A percentile compares a stretch with the other conserved stretches of the same genome.
Conservation (phyloP, 2,329 filamentous ascomycete species). For the Mycogone perniciosa region DNA sequence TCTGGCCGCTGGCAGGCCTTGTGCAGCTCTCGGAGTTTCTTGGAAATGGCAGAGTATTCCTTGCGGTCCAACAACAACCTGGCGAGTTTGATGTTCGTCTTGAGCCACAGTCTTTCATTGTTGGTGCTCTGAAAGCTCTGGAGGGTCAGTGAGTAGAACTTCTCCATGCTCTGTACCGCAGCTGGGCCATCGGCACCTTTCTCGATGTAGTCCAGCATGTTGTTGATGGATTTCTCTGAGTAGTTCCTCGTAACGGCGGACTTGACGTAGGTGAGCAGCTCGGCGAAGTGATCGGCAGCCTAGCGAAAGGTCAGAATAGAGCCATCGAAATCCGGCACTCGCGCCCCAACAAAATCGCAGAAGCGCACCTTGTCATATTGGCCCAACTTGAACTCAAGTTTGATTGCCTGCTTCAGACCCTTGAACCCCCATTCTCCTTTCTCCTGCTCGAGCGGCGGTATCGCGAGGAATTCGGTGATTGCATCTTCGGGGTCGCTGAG, state of each 20-base stretch:
- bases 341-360: neutral
- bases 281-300: slow-evolving; percentile 87
- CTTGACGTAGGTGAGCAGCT: slow-evolving; percentile 95
- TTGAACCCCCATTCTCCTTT: slow-evolving; percentile 99
- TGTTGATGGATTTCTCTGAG: slow-evolving; percentile 98
- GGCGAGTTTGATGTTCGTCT: slow-evolving; percentile 95
- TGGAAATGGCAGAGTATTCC: slow-evolving; percentile 72
- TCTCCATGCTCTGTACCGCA: slow-evolving; percentile 75
- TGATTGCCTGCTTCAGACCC: slow-evolving; percentile 94
- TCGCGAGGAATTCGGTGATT: slow-evolving; percentile 84
- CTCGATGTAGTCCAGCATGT: slow-evolving; percentile 97
- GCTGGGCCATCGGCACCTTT: slow-evolving; percentile 70
- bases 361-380: slow-evolving; percentile 67
- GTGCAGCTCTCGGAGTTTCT: slow-evolving; percentile 84
- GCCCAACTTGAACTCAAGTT: slow-evolving; percentile 90
- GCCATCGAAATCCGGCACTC: neutral
- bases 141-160: slow-evolving; percentile 90
- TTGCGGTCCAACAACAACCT: slow-evolving; percentile 87
- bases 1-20: slow-evolving; percentile 81
- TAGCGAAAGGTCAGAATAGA: slow-evolving; percentile 33
- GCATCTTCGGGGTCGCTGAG: slow-evolving; percentile 78
- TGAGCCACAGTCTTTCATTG: slow-evolving; percentile 94
- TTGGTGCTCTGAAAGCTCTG: slow-evolving; percentile 95
- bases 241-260: slow-evolving; percentile 96
- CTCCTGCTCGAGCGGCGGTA: slow-evolving; percentile 76